These are phyloP conservation scores for Gossypium rotundifolium DNA, from an alignment of 345 rosid genomes.

Conservation along the genomic window DNA sequence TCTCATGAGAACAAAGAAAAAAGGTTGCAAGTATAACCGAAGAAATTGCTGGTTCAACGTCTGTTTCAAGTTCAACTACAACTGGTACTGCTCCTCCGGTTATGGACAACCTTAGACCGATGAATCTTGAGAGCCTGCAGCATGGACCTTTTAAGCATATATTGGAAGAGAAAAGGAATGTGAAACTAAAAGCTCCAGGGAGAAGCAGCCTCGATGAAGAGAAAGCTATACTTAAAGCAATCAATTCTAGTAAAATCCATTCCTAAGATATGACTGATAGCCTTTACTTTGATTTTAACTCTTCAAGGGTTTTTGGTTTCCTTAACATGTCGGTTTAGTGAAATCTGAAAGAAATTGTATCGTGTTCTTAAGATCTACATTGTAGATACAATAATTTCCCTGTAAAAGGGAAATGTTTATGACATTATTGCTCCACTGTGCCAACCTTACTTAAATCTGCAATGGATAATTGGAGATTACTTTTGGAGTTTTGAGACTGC, in stretches of 20 bases:
- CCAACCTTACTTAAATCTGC: background rate
- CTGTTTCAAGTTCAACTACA: constrained; percentile 16
- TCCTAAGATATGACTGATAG: constrained; percentile 36
- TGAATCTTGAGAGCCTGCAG: constrained; percentile 51
- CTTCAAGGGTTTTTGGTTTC: background rate
- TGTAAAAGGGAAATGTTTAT: background rate
- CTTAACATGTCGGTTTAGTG: background rate
- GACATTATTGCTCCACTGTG: background rate
- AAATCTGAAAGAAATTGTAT: background rate
- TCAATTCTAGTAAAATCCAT: constrained; percentile 57
- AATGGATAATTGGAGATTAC: constrained; percentile 3
- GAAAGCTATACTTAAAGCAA: constrained; percentile 72
- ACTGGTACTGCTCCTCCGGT: constrained; percentile 20
- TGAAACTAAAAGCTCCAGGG: constrained; percentile 57
- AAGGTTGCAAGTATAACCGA: constrained; percentile 35
- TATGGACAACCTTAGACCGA: constrained; percentile 24
- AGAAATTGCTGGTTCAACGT: constrained; percentile 31
- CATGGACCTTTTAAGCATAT: constrained; percentile 83
- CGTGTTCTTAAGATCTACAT: background rate
- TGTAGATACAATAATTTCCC: background rate
- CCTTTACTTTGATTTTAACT: background rate
- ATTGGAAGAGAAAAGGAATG: constrained; percentile 85
- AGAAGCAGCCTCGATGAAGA: constrained; percentile 67
- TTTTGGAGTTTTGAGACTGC: background rate
- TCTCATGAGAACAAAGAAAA: constrained; percentile 43